Evolutionary conservation across 495 filamentous ascomycete genomes (phyloP).

Genomic region (Tetracladium marchalianum): DNA sequence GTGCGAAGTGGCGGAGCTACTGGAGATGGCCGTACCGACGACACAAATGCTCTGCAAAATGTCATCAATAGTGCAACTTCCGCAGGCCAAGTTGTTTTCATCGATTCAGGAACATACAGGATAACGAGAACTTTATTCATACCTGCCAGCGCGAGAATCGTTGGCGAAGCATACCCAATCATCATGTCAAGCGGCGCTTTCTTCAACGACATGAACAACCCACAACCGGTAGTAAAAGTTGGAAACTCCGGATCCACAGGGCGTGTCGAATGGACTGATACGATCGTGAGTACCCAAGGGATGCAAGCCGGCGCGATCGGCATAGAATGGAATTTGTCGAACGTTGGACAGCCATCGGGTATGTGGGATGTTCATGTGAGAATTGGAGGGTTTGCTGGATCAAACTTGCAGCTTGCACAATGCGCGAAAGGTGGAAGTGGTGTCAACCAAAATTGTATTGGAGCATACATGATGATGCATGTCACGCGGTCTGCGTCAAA

Average conservation of each 20-base stretch:
- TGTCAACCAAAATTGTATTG: slow-evolving; percentile 31
- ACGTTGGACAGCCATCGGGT: slow-evolving; percentile 8
- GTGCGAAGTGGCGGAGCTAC: slow-evolving; percentile 47
- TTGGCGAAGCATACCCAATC: slow-evolving; percentile 39
- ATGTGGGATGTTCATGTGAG: slow-evolving; percentile 35
- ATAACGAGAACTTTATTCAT: slow-evolving; percentile 38
- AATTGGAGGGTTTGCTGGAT: slow-evolving; percentile 33
- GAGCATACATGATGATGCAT: slow-evolving; percentile 40
- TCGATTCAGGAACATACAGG: slow-evolving; percentile 36
- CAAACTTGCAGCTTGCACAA: slow-evolving; percentile 27
- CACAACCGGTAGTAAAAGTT: slow-evolving; percentile 47
- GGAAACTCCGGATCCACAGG: slow-evolving; percentile 46
- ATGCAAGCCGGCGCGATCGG: slow-evolving; percentile 37
- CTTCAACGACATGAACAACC: slow-evolving; percentile 40
- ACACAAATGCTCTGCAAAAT: slow-evolving; percentile 37
- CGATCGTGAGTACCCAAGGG: slow-evolving; percentile 38
- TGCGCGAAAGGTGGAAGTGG: slow-evolving; percentile 22
- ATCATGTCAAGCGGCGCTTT: slow-evolving; percentile 35
- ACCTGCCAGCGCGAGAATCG: slow-evolving; percentile 44
- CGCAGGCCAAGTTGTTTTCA: slow-evolving; percentile 21
- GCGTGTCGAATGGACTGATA: slow-evolving; percentile 46
- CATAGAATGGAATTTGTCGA: slow-evolving; percentile 22
- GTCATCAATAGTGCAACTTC: slow-evolving; percentile 30
- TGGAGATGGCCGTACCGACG: slow-evolving; percentile 66
- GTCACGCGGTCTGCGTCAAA: slow-evolving; percentile 32